These are phyloP conservation scores for Epichloe gansuensis DNA, from an alignment of 2,329 filamentous ascomycete genomes.

Conservation along the genomic window DNA sequence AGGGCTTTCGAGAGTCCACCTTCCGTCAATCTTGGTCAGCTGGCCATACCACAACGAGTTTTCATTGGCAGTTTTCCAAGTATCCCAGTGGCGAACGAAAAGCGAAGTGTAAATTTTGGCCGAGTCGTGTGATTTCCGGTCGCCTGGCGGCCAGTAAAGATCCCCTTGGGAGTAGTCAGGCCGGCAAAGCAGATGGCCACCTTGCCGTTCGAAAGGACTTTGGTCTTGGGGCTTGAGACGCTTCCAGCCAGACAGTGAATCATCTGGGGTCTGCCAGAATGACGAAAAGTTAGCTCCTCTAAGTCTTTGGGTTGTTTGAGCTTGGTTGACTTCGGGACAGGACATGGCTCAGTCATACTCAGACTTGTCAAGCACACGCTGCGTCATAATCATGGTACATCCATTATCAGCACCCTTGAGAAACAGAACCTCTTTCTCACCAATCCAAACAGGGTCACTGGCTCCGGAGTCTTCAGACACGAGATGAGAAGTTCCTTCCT, in stretches of 20 bases:
- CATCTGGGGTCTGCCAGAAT: conserved; percentile 25
- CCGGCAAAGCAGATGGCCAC: conserved; percentile 49
- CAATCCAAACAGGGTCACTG: conserved; percentile 66
- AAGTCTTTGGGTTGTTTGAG: not conserved
- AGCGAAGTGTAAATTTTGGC: conserved; percentile 63
- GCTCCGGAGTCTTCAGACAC: conserved; percentile 54
- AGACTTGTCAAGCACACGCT: conserved; percentile 20
- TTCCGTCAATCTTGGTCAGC: conserved; percentile 32
- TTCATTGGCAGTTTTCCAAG: conserved; percentile 56
- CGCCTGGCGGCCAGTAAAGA: conserved; percentile 53
- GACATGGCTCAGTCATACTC: conserved; percentile 18
- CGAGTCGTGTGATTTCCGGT: conserved; percentile 46
- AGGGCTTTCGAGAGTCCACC: conserved; percentile 29
- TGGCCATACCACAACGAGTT: conserved; percentile 64
- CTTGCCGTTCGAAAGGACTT: conserved; percentile 34
- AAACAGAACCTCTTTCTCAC: conserved; percentile 48
- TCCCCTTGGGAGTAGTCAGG: conserved; percentile 52
- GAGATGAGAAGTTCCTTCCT: conserved; percentile 50
- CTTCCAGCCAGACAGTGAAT: conserved; percentile 38
- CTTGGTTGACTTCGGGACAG: not conserved
- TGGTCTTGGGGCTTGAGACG: conserved; percentile 48
- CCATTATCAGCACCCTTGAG: conserved; percentile 39
- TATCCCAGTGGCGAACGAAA: conserved; percentile 75
- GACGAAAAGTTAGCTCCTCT: not conserved
- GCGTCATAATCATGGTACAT: conserved; percentile 33